Percentiles rank a stretch among this genome's conserved stretches.
Conservation (phyloP, 768 basidiomycete genomes). For the Omphalotus guepiniiformis region DNA sequence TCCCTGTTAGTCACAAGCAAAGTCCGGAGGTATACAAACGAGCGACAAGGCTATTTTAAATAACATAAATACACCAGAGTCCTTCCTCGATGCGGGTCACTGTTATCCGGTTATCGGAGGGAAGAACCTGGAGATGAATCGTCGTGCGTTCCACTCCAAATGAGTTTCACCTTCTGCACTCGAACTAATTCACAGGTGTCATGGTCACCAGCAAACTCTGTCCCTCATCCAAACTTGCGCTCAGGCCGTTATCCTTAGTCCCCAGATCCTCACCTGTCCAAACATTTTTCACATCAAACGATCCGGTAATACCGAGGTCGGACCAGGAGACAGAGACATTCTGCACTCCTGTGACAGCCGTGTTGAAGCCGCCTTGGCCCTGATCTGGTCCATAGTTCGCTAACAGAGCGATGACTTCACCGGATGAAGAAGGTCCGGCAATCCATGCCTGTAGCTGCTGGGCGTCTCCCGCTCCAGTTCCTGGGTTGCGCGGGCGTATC, state of each 20-base stretch:
- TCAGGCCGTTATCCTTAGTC: not conserved
- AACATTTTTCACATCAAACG: not conserved
- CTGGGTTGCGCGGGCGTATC: constrained; percentile 6
- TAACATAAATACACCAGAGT: too few species aligned
- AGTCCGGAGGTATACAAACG: too few species aligned
- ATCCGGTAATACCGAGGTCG: not conserved
- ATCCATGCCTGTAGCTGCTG: constrained; percentile 10
- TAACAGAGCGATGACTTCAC: constrained; percentile 4
- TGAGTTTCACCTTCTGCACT: too few species aligned
- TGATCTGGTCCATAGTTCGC: constrained; percentile 9
- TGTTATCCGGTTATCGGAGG: too few species aligned
- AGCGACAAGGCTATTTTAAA: too few species aligned
- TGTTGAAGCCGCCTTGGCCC: constrained; percentile 7
- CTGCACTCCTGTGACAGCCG: not conserved
- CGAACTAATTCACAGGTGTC: constrained; percentile 3
- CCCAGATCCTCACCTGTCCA: constrained; percentile 8
- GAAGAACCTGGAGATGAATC: too few species aligned
- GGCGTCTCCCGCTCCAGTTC: not conserved
- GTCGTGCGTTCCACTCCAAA: too few species aligned
- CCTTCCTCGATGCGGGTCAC: too few species aligned
- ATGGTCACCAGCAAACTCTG: constrained; percentile 5
- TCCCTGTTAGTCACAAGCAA: too few species aligned
- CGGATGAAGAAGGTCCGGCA: constrained; percentile 3
- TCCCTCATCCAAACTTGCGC: constrained; percentile 5
- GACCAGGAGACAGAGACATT: constrained; percentile 1